Conservation (phyloP, 83 land plant genomes). For the Isoetes engelmannii region DNA sequence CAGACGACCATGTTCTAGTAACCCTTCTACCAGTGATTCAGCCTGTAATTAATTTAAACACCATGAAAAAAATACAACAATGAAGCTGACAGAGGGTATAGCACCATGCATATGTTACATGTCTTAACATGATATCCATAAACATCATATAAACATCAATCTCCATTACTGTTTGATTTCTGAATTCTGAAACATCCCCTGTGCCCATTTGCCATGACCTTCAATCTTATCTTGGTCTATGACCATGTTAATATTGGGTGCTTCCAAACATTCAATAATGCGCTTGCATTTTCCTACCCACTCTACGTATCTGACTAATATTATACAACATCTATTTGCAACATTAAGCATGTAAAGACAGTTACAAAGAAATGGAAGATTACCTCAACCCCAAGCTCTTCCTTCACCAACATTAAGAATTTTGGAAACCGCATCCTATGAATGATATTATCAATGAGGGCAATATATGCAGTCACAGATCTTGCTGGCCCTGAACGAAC, state of each 20-base stretch:
- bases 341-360: no score
- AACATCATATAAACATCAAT: neutral
- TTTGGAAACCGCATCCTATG: conserved; percentile 79
- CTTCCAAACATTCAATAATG: neutral
- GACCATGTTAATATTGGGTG: no score
- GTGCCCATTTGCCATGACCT: no score
- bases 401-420: conserved; percentile 49
- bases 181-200: no score
- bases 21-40: conserved; percentile 47
- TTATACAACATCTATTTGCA: no score
- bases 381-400: conserved; percentile 62
- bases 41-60: conserved; percentile 33
- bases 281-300: no score
- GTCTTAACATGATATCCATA: no score
- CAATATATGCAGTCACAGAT: conserved; percentile 50
- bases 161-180: no score
- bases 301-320: no score
- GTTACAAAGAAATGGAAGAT: neutral
- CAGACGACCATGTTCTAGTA: conserved; percentile 85
- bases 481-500: conserved; percentile 31
- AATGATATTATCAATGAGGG: conserved; percentile 53
- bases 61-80: conserved; percentile 4
- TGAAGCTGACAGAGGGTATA: neutral
- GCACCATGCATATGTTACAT: neutral
- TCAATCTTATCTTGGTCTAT: no score